Conservation (phyloP, 2,329 filamentous ascomycete species). For the Aspergillus sp. region DNA sequence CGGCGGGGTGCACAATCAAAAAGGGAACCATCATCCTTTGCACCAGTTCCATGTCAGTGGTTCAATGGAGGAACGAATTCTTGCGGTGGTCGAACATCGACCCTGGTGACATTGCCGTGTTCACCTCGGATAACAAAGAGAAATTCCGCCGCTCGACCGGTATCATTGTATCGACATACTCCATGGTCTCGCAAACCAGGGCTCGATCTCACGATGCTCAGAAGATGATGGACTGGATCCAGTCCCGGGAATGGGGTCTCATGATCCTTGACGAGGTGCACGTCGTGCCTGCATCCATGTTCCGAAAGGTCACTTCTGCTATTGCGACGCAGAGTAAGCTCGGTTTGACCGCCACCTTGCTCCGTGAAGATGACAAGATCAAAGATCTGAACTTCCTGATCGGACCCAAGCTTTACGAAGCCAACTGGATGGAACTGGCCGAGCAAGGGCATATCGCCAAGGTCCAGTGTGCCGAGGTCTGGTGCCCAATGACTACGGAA, state of each 20-base stretch:
- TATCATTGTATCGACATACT: slow-evolving; percentile 96
- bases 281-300: slow-evolving; percentile 95
- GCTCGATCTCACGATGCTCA: slow-evolving; percentile 87
- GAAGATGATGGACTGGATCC: slow-evolving; percentile 97
- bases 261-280: slow-evolving; percentile 98
- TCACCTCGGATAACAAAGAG: slow-evolving; percentile 90
- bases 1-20: slow-evolving; percentile 94
- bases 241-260: slow-evolving; percentile 87
- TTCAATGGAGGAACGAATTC: slow-evolving; percentile 96
- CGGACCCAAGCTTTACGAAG: slow-evolving; percentile 94
- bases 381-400: slow-evolving; percentile 96
- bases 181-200: slow-evolving; percentile 93
- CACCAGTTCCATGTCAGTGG: slow-evolving; percentile 96
- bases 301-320: slow-evolving; percentile 85
- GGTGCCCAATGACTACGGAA: slow-evolving; percentile 98
- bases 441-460: slow-evolving; percentile 96
- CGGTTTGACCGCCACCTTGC: slow-evolving; percentile 86
- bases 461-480: slow-evolving; percentile 97
- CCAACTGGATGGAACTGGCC: slow-evolving; percentile 98
- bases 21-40: slow-evolving; percentile 94
- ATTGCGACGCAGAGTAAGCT: slow-evolving; percentile 96
- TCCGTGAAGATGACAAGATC: slow-evolving; percentile 98
- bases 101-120: slow-evolving; percentile 88
- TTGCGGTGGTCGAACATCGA: slow-evolving; percentile 99
- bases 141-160: slow-evolving; percentile 84